Evolutionary conservation across 1,284 basidiomycete genomes (phyloP).

Genomic region (Cryptococcus sp.): DNA sequence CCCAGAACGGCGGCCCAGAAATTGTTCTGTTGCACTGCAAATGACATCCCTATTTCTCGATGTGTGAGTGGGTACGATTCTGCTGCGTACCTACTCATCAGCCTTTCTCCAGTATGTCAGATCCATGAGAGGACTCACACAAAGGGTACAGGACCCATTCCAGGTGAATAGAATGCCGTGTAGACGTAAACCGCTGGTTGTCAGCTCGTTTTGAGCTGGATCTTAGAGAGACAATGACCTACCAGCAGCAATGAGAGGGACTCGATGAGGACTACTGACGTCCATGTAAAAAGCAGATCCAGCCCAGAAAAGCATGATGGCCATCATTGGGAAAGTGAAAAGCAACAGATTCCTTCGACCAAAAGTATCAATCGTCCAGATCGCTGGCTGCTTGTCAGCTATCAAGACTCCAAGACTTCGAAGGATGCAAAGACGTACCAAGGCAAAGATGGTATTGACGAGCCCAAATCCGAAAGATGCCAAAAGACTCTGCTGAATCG

Average conservation of each 20-base stretch:
- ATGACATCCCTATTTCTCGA: constrained; percentile 53
- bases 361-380: constrained; percentile 59
- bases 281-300: constrained; percentile 39
- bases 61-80: constrained; percentile 51
- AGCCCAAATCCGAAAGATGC: constrained; percentile 62
- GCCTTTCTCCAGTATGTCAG: not conserved
- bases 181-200: constrained; percentile 43
- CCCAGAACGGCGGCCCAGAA: constrained; percentile 52
- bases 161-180: constrained; percentile 37
- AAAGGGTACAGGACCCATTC: constrained; percentile 69
- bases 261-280: constrained; percentile 29
- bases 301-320: not conserved
- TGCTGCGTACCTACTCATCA: constrained; percentile 44
- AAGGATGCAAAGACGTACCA: constrained; percentile 16
- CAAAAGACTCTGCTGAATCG: constrained; percentile 48
- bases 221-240: not conserved
- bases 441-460: constrained; percentile 30
- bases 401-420: too few species aligned
- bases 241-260: not conserved
- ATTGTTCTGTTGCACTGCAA: constrained; percentile 42
- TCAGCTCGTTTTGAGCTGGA: not conserved
- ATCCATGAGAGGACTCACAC: not conserved
- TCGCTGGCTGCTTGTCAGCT: constrained; percentile 48
- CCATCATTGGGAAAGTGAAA: constrained; percentile 50
- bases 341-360: constrained; percentile 66